Conservation (phyloP, 148 eudicot species). For the Agrostemma githago region DNA sequence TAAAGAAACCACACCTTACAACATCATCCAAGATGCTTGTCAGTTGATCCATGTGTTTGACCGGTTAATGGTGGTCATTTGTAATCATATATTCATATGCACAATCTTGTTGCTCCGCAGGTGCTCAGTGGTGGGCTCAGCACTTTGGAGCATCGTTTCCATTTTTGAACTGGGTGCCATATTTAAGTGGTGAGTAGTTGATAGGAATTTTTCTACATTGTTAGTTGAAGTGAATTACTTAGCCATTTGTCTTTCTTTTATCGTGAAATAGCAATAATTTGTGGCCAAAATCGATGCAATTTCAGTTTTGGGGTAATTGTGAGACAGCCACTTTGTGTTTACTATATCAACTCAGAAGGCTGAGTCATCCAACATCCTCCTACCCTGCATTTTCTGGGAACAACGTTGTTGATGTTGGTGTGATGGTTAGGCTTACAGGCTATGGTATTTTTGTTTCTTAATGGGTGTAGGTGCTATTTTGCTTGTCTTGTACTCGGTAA, state of each 20-base stretch:
- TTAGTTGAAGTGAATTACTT: neutral
- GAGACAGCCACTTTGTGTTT: neutral
- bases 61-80: neutral
- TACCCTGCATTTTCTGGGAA: no score
- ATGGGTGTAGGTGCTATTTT: neutral
- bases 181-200: conserved; percentile 49
- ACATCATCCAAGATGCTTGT: conserved; percentile 2
- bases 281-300: neutral
- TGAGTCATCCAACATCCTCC: neutral
- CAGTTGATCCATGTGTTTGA: conserved; percentile 7
- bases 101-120: conserved; percentile 36
- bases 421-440: conserved; percentile 1
- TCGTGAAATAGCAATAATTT: neutral
- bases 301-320: neutral
- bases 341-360: no score
- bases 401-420: neutral
- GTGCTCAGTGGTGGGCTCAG: conserved; percentile 97
- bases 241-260: no score
- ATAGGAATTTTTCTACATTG: neutral
- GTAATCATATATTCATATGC: neutral
- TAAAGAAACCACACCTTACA: neutral
- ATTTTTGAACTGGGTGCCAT: conserved; percentile 79
- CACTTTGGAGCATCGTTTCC: conserved; percentile 71
- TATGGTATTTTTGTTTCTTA: neutral
- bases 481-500: neutral